Evolutionary conservation across 768 basidiomycete species (phyloP), one percentile per base, ranked within the genome.

Genomic region (Lenzites betulinus): DNA sequence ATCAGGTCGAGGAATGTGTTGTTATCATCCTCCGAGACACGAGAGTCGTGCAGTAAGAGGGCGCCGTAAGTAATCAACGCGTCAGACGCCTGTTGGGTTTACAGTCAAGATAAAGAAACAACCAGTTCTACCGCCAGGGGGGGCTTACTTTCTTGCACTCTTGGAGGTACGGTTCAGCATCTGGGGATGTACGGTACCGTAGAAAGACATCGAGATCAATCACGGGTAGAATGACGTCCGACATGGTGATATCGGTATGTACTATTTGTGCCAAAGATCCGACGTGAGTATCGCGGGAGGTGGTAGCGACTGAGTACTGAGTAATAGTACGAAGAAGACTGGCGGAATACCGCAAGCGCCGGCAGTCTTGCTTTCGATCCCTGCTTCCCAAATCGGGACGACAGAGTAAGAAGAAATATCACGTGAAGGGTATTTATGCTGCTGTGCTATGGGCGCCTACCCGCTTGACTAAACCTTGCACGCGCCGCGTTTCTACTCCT

Each of bases 11-110:
- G 82, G 72, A 98, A 98, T 13, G 76, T 76, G 30, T 79, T 70
- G 71, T 98, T 98, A 72, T 93, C 90, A 23, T 84, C 78, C 68
- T 93, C 91, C 4, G 86, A 83, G 22, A 95, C 92, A 13, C 95
- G 83, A 15, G 89, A 89, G 73, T 97, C 95, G 55, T 83, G 87
- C 41, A 97, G 78, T 25, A 97, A 80, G 23, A 97, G 82, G 0
- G 95, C 95, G 2, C 95, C 95, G 60, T 90, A 94, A 38, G 80
- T 78, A 56, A 92, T 89, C 36, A 97, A 78, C 3, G 92, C 90
- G 65, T 90, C 79, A 7, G 94, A 91, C 35, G 88, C 90, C 90
- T 93, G 44, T 23, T 2, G 36, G 2, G 30, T 26, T 12, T 9
- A 35, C 41, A 44, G 30, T 30, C 13, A 20, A 22, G 4, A 15